Conservation (phyloP, 1,139 yeast genomes). For the Yamadazyma dendronema region DNA sequence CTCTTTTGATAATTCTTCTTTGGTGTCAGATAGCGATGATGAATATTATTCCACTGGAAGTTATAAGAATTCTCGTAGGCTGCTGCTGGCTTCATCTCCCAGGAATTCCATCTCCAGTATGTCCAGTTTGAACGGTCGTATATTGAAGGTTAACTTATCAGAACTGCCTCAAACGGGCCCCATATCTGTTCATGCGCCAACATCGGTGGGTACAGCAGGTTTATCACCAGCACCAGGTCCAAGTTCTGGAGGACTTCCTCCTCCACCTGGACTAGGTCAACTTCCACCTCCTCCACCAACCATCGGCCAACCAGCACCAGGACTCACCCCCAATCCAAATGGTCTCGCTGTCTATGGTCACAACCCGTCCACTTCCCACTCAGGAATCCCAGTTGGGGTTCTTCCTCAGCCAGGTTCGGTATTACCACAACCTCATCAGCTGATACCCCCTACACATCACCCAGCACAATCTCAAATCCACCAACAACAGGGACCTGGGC, state of each 20-base stretch:
- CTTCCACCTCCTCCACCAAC: constrained; percentile 5
- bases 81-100: constrained; percentile 39
- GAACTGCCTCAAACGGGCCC: constrained; percentile 5
- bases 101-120: constrained; percentile 45
- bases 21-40: constrained; percentile 39
- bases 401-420: background rate
- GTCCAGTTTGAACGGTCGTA: constrained; percentile 46
- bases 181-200: background rate
- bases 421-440: background rate
- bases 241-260: background rate
- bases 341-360: constrained; percentile 2
- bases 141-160: constrained; percentile 23
- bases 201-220: background rate
- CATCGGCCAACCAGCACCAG: background rate
- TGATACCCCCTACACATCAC: background rate
- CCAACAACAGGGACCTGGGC: background rate
- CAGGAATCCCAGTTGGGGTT: background rate
- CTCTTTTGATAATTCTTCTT: constrained; percentile 3
- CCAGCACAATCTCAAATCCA: background rate
- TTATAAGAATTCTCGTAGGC: constrained; percentile 17
- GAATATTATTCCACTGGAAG: constrained; percentile 35
- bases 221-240: background rate
- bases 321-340: constrained; percentile 4
- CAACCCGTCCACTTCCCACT: constrained; percentile 5
- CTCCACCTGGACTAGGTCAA: constrained; percentile 7